Conservation (phyloP, 2,329 filamentous ascomycete genomes). For the Thermothelomyces thermophilus region DNA sequence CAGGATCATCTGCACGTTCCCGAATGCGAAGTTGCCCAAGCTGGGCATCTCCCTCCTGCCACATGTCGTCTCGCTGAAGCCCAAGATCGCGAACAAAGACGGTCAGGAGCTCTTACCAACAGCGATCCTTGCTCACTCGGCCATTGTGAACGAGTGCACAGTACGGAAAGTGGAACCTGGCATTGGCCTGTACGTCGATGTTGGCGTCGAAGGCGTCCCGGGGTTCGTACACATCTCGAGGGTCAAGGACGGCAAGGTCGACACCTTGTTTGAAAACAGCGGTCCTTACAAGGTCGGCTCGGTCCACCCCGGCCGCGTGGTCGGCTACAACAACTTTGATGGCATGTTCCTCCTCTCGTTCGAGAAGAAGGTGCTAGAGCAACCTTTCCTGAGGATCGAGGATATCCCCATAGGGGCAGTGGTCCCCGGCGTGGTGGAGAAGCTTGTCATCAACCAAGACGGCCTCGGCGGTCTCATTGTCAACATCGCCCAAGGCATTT, state of each 20-base stretch:
- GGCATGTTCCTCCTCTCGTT: slow-evolving; percentile 80
- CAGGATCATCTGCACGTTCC: slow-evolving; percentile 82
- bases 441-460: slow-evolving; percentile 69
- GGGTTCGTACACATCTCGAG: slow-evolving; percentile 94
- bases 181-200: slow-evolving; percentile 73
- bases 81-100: slow-evolving; percentile 39
- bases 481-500: slow-evolving; percentile 77
- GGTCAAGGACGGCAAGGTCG: slow-evolving; percentile 83
- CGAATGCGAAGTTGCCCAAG: slow-evolving; percentile 70
- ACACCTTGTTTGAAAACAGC: slow-evolving; percentile 67
- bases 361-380: slow-evolving; percentile 73
- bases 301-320: slow-evolving; percentile 70
- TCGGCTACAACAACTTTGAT: slow-evolving; percentile 83
- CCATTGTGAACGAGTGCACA: slow-evolving; percentile 68
- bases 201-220: slow-evolving; percentile 60
- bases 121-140: slow-evolving; percentile 61
- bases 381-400: slow-evolving; percentile 84
- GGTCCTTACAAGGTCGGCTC: slow-evolving; percentile 75
- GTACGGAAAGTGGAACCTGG: slow-evolving; percentile 73
- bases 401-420: slow-evolving; percentile 77
- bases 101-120: slow-evolving; percentile 43
- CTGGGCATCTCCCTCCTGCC: slow-evolving; percentile 82
- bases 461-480: slow-evolving; percentile 78
- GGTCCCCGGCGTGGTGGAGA: slow-evolving; percentile 78
- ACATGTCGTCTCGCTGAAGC: slow-evolving; percentile 64